Evolutionary conservation across 139 green algal genomes (phyloP).

Genomic region (Nannochloris sp.): DNA sequence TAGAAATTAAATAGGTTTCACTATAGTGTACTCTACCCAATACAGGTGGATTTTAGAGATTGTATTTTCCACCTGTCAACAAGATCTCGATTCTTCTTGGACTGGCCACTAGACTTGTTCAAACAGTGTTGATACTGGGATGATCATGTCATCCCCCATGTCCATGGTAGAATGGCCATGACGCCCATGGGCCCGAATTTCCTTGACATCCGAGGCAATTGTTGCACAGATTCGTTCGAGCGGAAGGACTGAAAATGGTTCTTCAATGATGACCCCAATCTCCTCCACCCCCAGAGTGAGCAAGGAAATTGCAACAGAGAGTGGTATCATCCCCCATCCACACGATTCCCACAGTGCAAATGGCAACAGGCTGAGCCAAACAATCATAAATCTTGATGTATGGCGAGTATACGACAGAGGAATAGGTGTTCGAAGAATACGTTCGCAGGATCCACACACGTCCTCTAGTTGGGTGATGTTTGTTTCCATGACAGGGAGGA

Average conservation of each 20-base stretch:
- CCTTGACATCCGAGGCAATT: conserved; percentile 21
- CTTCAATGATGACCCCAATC: conserved; percentile 12
- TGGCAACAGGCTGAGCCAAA: conserved; percentile 73
- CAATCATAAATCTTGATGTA: conserved; percentile 52
- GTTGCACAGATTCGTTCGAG: conserved; percentile 12
- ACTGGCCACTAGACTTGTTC: background rate
- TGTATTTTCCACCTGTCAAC: background rate
- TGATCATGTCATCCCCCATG: background rate
- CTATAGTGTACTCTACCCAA: background rate
- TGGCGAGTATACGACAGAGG: conserved; percentile 57
- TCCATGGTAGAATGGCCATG: background rate
- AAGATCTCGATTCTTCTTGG: no score
- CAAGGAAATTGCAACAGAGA: conserved; percentile 39
- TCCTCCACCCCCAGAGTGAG: conserved; percentile 60
- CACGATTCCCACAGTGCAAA: conserved; percentile 50
- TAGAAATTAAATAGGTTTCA: background rate
- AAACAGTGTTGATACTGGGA: background rate
- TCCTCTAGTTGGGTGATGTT: conserved; percentile 13
- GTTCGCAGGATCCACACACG: conserved; percentile 26
- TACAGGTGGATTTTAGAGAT: no score
- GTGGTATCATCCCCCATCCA: conserved; percentile 28
- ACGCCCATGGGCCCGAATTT: background rate
- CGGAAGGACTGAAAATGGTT: conserved; percentile 23
- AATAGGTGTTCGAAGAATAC: conserved; percentile 56
- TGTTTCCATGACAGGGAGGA: background rate